Conservation (phyloP, 2,329 filamentous ascomycete species). For the Exophiala aquamarina region DNA sequence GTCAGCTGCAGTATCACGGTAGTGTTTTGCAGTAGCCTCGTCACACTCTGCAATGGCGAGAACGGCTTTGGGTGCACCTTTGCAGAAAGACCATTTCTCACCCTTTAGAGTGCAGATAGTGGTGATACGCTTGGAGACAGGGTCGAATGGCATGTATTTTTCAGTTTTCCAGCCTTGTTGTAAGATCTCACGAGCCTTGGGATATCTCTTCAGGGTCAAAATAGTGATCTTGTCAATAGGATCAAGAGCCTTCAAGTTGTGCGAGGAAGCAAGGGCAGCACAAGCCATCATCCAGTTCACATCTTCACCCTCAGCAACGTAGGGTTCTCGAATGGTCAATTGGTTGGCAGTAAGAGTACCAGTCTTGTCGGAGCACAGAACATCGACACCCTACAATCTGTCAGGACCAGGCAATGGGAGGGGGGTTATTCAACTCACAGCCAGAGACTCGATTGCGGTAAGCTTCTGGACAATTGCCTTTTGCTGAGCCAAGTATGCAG, state of each 20-base stretch:
- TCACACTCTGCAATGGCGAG: constrained; percentile 68
- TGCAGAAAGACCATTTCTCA: constrained; percentile 71
- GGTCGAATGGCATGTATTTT: constrained; percentile 77
- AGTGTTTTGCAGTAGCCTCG: constrained; percentile 63
- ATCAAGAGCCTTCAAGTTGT: constrained; percentile 76
- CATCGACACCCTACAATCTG: constrained; percentile 59
- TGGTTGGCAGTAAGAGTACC: constrained; percentile 75
- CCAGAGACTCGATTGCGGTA: constrained; percentile 74
- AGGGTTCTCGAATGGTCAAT: constrained; percentile 74
- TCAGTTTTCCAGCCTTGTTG: constrained; percentile 73
- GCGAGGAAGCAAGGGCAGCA: constrained; percentile 72
- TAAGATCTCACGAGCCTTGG: constrained; percentile 74
- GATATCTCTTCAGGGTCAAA: constrained; percentile 72
- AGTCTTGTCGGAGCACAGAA: constrained; percentile 80
- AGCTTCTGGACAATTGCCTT: constrained; percentile 79
- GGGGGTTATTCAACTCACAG: constrained; percentile 41
- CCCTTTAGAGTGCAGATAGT: constrained; percentile 67
- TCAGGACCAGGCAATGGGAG: constrained; percentile 4
- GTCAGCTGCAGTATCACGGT: constrained; percentile 71
- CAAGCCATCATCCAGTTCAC: constrained; percentile 86
- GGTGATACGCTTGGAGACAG: constrained; percentile 77
- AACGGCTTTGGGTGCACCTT: constrained; percentile 76
- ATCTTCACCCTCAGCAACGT: constrained; percentile 73
- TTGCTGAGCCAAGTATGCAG: constrained; percentile 73
- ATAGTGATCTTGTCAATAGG: constrained; percentile 80